Conservation (phyloP, 345 rosid species). For the Ceriops decandra region DNA sequence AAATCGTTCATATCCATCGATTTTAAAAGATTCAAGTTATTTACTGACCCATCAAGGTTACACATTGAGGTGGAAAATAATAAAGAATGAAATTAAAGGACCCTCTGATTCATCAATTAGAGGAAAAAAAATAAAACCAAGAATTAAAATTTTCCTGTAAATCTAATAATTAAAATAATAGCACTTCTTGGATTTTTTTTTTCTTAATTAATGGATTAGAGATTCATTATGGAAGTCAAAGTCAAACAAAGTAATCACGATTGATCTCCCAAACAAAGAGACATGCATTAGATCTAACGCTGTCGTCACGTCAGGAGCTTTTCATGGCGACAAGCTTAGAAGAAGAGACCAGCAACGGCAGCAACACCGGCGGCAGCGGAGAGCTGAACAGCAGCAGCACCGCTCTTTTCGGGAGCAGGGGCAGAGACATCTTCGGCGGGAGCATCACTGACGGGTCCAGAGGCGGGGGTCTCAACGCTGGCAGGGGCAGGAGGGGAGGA, state of each 20-base stretch:
- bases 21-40: too few species aligned
- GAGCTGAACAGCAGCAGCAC: slow-evolving; percentile 6
- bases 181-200: too few species aligned
- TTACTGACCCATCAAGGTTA: too few species aligned
- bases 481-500: slow-evolving; percentile 26
- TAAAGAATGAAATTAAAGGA: too few species aligned
- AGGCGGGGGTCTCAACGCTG: neutral
- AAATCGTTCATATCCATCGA: too few species aligned
- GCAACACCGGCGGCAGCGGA: slow-evolving; percentile 15
- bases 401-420: slow-evolving; percentile 9
- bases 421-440: slow-evolving; percentile 7
- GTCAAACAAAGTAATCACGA: neutral
- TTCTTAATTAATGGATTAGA: neutral
- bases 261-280: neutral
- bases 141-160: too few species aligned
- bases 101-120: too few species aligned
- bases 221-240: neutral
- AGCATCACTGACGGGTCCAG: neutral
- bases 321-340: slow-evolving; percentile 8
- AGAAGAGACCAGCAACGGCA: slow-evolving; percentile 17
- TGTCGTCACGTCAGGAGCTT: neutral
- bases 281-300: neutral
- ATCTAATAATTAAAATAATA: too few species aligned
- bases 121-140: too few species aligned
- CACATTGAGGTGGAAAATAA: too few species aligned